A percentile compares a stretch with the other conserved stretches of the same genome.
Conservation (phyloP, 169 alveolate species). For the Plasmodium sp. region DNA sequence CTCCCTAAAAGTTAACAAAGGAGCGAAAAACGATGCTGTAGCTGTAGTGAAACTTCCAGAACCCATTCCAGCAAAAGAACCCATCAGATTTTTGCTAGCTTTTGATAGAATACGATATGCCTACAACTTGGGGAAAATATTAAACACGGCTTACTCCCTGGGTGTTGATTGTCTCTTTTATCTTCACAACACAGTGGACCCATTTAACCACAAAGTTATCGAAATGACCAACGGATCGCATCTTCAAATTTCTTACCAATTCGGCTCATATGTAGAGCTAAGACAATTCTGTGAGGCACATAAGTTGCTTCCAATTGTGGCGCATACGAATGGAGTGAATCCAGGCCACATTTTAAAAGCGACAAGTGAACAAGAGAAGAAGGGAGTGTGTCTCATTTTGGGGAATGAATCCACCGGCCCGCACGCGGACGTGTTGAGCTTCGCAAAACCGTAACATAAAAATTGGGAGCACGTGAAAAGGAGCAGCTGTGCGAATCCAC, state of each 20-base stretch:
- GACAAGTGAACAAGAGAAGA: not conserved
- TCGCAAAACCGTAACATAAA: conserved; percentile 60
- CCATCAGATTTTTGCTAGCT: conserved; percentile 76
- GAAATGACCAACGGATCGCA: conserved; percentile 83
- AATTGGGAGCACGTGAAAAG: not conserved
- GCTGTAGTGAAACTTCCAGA: conserved; percentile 46
- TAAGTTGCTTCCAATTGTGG: conserved; percentile 82
- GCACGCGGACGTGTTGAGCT: conserved; percentile 27
- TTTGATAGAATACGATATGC: conserved; percentile 83
- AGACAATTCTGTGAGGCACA: conserved; percentile 76
- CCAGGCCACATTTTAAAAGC: conserved; percentile 9
- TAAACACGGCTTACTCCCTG: conserved; percentile 79
- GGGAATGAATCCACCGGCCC: conserved; percentile 74
- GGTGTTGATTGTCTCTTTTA: conserved; percentile 79
- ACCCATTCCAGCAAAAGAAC: not conserved
- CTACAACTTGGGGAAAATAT: conserved; percentile 80
- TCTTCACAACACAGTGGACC: conserved; percentile 82
- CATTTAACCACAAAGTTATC: conserved; percentile 83
- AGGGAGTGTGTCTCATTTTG: conserved; percentile 67
- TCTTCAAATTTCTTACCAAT: conserved; percentile 76
- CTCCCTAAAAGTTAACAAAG: conserved; percentile 25
- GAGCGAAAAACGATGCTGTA: conserved; percentile 30
- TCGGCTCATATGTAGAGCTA: conserved; percentile 76
- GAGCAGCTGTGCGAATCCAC: not conserved
- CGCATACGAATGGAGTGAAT: conserved; percentile 79